phyloP scores from a whole-genome alignment of 169 alveolate genomes.

The Plasmodium gonderi region DNA sequence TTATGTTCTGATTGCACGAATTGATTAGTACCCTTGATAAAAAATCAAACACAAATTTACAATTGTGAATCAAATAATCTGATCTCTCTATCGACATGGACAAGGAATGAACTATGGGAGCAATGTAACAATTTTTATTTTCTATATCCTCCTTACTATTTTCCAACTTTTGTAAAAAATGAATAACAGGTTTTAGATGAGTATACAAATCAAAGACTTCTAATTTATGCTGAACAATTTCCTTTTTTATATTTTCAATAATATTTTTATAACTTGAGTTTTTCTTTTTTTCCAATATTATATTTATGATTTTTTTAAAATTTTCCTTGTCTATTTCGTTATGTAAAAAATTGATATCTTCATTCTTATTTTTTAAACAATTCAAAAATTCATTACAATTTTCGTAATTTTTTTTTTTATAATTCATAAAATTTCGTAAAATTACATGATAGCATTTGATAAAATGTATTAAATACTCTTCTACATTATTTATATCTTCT shows the following conservation, averaged over 20 bases:
- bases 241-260: constrained; percentile 57
- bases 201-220: constrained; percentile 60
- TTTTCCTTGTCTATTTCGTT: constrained; percentile 60
- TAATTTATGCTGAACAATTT: constrained; percentile 23
- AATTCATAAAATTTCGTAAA: constrained; percentile 51
- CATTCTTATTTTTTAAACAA: constrained; percentile 35
- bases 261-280: constrained; percentile 67
- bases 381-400: constrained; percentile 37
- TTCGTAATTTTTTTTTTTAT: constrained; percentile 41
- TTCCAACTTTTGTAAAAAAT: constrained; percentile 69
- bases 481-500: constrained; percentile 29
- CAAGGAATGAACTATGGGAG: constrained; percentile 58
- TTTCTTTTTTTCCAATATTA: constrained; percentile 66
- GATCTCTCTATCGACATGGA: constrained; percentile 55
- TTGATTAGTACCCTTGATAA: constrained; percentile 55
- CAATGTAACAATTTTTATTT: constrained; percentile 11
- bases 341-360: constrained; percentile 34
- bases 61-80: constrained; percentile 41
- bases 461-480: constrained; percentile 65
- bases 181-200: constrained; percentile 56
- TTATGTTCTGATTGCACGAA: constrained; percentile 48
- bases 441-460: constrained; percentile 63
- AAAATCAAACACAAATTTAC: constrained; percentile 64
- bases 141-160: constrained; percentile 29
- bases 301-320: constrained; percentile 31